A percentile compares a stretch with the other conserved stretches of the same genome.
phyloP scores from a whole-genome alignment of 768 basidiomycete species.

The Hericium rajendrae region DNA sequence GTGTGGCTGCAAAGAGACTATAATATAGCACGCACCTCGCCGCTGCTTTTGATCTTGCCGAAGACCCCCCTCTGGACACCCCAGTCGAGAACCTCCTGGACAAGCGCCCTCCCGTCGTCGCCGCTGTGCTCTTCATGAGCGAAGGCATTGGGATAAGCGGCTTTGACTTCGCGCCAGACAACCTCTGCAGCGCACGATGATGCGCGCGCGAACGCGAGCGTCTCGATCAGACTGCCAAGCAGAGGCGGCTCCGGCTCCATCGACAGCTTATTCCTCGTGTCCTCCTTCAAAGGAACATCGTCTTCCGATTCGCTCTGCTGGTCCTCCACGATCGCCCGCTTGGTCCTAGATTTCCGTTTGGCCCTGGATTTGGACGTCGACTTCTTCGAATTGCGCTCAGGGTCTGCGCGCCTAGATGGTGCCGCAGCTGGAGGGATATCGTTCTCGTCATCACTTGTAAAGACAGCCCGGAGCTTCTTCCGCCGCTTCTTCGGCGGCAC shows the following conservation, averaged over 20 bases:
- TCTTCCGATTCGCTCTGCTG: not conserved
- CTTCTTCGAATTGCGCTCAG: not conserved
- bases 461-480: not conserved
- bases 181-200: constrained; percentile 5
- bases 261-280: not conserved
- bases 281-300: not conserved
- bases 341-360: not conserved
- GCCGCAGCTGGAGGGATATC: not conserved
- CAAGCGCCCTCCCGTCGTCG: not conserved
- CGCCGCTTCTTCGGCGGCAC: not conserved
- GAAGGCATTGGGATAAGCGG: not conserved
- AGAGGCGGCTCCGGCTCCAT: constrained; percentile 2
- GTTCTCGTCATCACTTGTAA: not conserved
- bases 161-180: not conserved
- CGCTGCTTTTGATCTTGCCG: constrained; percentile 5
- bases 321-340: not conserved
- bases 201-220: constrained; percentile 12
- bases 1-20: not conserved
- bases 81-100: constrained; percentile 8
- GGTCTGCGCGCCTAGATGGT: not conserved
- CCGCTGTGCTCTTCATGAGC: not conserved
- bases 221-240: constrained; percentile 10
- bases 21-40: constrained; percentile 1
- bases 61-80: constrained; percentile 7
- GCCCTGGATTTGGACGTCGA: not conserved